Percentiles rank a stretch among this genome's conserved stretches.
phyloP scores from a whole-genome alignment of 176 grass and related monocot species.

The Eleusine indica region DNA sequence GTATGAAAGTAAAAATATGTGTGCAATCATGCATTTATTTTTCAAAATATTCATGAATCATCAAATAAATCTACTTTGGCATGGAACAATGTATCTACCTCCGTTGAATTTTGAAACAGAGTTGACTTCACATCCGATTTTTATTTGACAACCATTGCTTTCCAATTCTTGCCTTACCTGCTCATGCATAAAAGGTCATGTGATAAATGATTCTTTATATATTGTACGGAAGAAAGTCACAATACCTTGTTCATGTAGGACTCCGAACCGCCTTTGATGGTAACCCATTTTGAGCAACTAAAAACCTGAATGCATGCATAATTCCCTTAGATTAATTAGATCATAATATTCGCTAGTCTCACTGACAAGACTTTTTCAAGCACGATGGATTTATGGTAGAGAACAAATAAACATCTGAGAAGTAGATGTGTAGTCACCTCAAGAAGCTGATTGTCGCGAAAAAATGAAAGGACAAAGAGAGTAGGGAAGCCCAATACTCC shows the following conservation, averaged over 20 bases:
- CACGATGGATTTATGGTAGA: conserved; percentile 21
- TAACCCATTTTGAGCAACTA: conserved; percentile 76
- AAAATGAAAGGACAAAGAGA: conserved; percentile 86
- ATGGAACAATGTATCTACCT: conserved; percentile 34
- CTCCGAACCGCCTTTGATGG: conserved; percentile 72
- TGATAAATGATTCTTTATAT: not conserved
- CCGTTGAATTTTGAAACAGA: conserved; percentile 57
- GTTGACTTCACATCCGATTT: conserved; percentile 57
- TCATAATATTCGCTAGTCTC: not conserved
- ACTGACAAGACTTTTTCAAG: conserved; percentile 33
- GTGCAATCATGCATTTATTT: not conserved
- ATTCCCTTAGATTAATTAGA: not conserved
- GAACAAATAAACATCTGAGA: not conserved
- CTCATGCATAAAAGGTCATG: not conserved
- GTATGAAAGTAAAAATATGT: not conserved
- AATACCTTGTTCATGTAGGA: conserved; percentile 63
- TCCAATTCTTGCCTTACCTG: conserved; percentile 69
- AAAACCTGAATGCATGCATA: conserved; percentile 57
- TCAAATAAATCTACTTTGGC: not conserved
- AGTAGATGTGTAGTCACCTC: conserved; percentile 40
- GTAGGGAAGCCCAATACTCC: conserved; percentile 80
- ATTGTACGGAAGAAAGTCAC: not conserved
- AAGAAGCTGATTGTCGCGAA: conserved; percentile 77
- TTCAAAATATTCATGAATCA: not conserved
- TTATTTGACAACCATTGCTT: conserved; percentile 66